phyloP scores from a whole-genome alignment of 345 rosid genomes.

The Combretum micranthum region DNA sequence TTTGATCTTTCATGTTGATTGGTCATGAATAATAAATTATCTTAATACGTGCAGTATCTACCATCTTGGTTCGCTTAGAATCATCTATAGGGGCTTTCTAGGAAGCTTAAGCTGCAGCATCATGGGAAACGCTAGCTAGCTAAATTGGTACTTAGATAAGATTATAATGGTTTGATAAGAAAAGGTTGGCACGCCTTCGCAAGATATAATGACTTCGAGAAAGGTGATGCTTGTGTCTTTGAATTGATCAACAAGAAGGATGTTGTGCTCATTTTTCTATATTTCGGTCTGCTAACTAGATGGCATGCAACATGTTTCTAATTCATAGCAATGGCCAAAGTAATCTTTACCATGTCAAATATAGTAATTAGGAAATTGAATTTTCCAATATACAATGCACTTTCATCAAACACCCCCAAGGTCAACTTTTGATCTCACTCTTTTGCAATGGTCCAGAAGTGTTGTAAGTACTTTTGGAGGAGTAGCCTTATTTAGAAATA shows the following conservation, averaged over 20 bases:
- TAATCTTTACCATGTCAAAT: too few species aligned
- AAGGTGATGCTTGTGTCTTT: constrained; percentile 19
- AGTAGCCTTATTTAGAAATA: too few species aligned
- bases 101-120: constrained; percentile 14
- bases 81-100: constrained; percentile 1
- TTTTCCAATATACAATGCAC: too few species aligned
- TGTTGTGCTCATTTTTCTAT: constrained; percentile 9
- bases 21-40: background rate
- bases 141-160: background rate
- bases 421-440: too few species aligned
- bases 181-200: constrained; percentile 16
- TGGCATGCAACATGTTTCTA: too few species aligned
- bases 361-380: too few species aligned
- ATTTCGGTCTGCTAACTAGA: constrained; percentile 3
- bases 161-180: background rate
- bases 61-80: constrained; percentile 9
- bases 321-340: too few species aligned
- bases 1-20: background rate
- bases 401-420: too few species aligned
- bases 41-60: constrained; percentile 13
- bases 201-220: constrained; percentile 10
- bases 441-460: too few species aligned
- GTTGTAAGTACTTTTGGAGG: too few species aligned
- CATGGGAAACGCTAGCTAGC: constrained; percentile 11
- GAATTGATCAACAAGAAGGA: constrained; percentile 10